Evolutionary conservation across 352 stramenopile genomes (phyloP).

Genomic region (Globisporangium alternatum): DNA sequence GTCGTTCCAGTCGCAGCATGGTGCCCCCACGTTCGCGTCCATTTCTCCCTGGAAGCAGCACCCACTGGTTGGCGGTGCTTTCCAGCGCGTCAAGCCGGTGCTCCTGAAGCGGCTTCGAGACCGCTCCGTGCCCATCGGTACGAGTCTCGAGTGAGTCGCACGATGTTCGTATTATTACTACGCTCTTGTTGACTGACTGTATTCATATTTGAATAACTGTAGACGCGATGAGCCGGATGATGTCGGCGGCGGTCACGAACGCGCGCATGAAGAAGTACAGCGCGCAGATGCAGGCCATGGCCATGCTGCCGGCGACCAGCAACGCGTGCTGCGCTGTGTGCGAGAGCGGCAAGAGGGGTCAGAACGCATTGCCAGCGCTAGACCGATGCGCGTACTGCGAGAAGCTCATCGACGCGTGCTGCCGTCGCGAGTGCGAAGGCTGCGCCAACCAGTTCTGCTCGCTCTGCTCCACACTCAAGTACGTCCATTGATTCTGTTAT

Average conservation of each 20-base stretch:
- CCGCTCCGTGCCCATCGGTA: slow-evolving; percentile 68
- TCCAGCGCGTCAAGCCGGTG: slow-evolving; percentile 9
- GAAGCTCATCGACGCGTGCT: slow-evolving; percentile 54
- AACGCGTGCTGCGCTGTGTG: slow-evolving; percentile 39
- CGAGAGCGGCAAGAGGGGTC: slow-evolving; percentile 20
- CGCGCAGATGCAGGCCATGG: slow-evolving; percentile 30
- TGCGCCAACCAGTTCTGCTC: slow-evolving; percentile 64
- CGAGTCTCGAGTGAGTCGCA: not conserved
- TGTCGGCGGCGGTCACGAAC: slow-evolving; percentile 66
- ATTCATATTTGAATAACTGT: not conserved
- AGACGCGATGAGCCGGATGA: slow-evolving; percentile 78
- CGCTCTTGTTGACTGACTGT: not conserved
- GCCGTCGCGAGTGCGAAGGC: slow-evolving; percentile 48
- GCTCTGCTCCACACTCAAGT: slow-evolving; percentile 84
- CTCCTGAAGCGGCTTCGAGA: slow-evolving; percentile 64
- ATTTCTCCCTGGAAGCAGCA: slow-evolving; percentile 64
- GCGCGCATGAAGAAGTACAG: slow-evolving; percentile 71
- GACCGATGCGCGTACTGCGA: slow-evolving; percentile 66
- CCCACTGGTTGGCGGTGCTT: slow-evolving; percentile 6
- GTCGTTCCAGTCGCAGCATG: slow-evolving; percentile 17
- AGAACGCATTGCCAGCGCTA: slow-evolving; percentile 13
- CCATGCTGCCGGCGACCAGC: slow-evolving; percentile 7
- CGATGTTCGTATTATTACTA: not conserved
- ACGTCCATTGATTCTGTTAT: slow-evolving; percentile 13
- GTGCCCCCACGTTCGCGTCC: slow-evolving; percentile 15